Base-by-base conservation (phyloP, 192 early-diverging fungal species). In the Linnemannia exigua region DNA sequence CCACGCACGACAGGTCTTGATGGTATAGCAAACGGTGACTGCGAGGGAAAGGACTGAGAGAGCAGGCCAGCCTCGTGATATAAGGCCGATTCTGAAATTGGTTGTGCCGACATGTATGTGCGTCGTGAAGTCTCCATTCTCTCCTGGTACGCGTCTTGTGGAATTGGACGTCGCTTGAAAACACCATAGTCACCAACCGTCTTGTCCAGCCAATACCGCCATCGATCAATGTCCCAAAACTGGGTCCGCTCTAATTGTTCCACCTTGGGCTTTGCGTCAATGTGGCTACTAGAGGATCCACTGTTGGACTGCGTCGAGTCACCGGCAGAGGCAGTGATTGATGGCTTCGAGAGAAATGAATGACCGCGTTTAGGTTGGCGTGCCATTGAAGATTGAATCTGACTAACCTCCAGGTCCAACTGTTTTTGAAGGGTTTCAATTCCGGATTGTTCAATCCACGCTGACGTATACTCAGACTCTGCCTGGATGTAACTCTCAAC, bases 211-310 rank as follows among this genome's bases (percentile, higher is more conserved):
- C 83, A 85, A 61, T 85, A 85, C 19, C 83, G 83, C 83, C 83
- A 85, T 50, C n/a, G 44, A 72, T 85, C 83, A 9, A 85, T 5
- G 35, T 85, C 83, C 83, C 83, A 85, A 44, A 85, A 85, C 33
- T 76, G 66, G 22, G 77, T 75, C 12, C 68, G 54, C 35, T 85
- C 83, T 17, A 85, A 47, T 17, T 74, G 73, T 46, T 76, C 58
- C 44, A 35, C 28, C 16, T 28, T 7, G 1, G 58, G 58, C 48
- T 77, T 77, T 12, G 38, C 2, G 8, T 33, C 35, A 12, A 4
- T 51, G 31, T 5, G 47, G 20, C 52, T 54, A 7, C 52, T 28
- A 28, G 28, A 25, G 38, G 35, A 9, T 1, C 41, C 63, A 19
- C 37, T 37, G 15, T 2, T 2, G n/a, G 6, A 38, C 22, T 41